Percentiles rank a stretch among this genome's conserved stretches.
phyloP scores from a whole-genome alignment of 1,284 basidiomycete genomes.

The Ustilago hordei region DNA sequence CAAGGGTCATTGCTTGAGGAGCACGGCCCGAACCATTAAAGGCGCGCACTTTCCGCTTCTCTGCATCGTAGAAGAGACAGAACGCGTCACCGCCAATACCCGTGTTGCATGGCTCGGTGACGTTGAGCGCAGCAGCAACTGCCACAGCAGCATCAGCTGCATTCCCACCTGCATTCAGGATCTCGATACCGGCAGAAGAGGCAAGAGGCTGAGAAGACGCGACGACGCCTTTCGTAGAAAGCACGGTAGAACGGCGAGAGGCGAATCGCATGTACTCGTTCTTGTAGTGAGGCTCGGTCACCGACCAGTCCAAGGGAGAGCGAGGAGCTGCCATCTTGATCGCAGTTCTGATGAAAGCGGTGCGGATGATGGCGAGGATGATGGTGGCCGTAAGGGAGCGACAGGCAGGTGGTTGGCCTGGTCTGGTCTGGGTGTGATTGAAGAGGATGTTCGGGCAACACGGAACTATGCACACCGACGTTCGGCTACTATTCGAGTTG shows the following conservation, averaged over 20 bases:
- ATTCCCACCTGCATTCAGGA: slow-evolving; percentile 89
- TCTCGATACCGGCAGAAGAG: slow-evolving; percentile 86
- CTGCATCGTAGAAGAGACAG: slow-evolving; percentile 88
- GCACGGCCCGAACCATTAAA: slow-evolving; percentile 88
- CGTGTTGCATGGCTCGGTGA: slow-evolving; percentile 70
- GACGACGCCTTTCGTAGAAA: slow-evolving; percentile 82
- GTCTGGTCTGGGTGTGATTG: too few relatives aligned
- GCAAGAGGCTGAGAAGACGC: slow-evolving; percentile 91
- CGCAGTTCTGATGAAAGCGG: neutral
- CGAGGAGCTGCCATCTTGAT: slow-evolving; percentile 19
- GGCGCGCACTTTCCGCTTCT: slow-evolving; percentile 81
- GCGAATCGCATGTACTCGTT: slow-evolving; percentile 45
- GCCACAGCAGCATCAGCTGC: slow-evolving; percentile 77
- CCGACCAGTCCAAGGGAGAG: slow-evolving; percentile 41
- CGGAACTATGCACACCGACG: slow-evolving; percentile 2
- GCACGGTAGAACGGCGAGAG: slow-evolving; percentile 62
- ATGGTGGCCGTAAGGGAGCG: neutral
- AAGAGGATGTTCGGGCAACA: neutral
- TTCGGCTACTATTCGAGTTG: neutral
- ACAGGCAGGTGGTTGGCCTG: too few relatives aligned
- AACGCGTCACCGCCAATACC: slow-evolving; percentile 82
- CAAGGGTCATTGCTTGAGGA: slow-evolving; percentile 78
- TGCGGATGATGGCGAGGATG: neutral
- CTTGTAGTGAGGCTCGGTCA: slow-evolving; percentile 43
- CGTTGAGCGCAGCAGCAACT: slow-evolving; percentile 87